These are phyloP conservation scores for Amesomyces nigricolor DNA, from an alignment of 2,329 filamentous ascomycete species.

Conservation along the genomic window DNA sequence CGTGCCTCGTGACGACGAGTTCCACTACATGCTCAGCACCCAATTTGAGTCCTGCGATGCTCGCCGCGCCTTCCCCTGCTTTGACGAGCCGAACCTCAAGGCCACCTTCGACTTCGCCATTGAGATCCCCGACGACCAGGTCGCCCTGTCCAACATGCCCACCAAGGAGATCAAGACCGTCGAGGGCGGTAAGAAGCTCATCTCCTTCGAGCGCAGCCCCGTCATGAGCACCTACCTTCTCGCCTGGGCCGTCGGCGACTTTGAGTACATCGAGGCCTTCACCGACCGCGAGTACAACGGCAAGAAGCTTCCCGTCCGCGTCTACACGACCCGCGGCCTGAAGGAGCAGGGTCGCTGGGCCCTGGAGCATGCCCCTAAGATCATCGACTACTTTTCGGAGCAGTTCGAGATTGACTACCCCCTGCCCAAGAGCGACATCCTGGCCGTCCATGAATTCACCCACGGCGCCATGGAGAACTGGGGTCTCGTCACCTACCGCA, in stretches of 20 bases:
- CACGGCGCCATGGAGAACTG: slow-evolving; percentile 91
- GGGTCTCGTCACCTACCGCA: slow-evolving; percentile 93
- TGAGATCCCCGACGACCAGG: slow-evolving; percentile 81
- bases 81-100: slow-evolving; percentile 96
- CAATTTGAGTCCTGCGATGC: slow-evolving; percentile 98
- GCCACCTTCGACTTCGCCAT: slow-evolving; percentile 92
- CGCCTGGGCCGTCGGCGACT: slow-evolving; percentile 93
- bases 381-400: slow-evolving; percentile 95
- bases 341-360: slow-evolving; percentile 89
- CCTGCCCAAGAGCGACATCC: slow-evolving; percentile 82
- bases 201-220: slow-evolving; percentile 77
- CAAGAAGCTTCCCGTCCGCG: slow-evolving; percentile 83
- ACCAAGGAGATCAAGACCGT: slow-evolving; percentile 61
- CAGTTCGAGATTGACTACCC: slow-evolving; percentile 92
- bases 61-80: slow-evolving; percentile 91
- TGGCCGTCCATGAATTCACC: slow-evolving; percentile 90
- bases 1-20: slow-evolving; percentile 66
- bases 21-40: slow-evolving; percentile 79
- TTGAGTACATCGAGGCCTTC: slow-evolving; percentile 90
- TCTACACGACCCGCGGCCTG: slow-evolving; percentile 92
- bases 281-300: slow-evolving; percentile 88
- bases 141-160: slow-evolving; percentile 93
- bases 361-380: slow-evolving; percentile 82
- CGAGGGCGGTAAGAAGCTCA: slow-evolving; percentile 61
- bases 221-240: slow-evolving; percentile 89